These are phyloP conservation scores for Hirschfeldia incana DNA, from an alignment of 345 rosid species.

Conservation along the genomic window DNA sequence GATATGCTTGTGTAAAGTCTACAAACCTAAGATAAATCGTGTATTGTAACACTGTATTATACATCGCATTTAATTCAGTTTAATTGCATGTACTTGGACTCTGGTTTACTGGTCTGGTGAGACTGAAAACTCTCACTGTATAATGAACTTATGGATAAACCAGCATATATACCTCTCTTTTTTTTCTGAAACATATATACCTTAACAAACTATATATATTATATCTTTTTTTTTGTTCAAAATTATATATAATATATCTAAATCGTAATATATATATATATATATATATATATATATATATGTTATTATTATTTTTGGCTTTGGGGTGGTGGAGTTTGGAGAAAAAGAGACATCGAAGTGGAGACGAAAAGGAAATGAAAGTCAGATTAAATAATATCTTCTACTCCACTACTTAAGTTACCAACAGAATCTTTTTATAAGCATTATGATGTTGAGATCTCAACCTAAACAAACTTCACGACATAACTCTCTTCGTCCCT, in stretches of 20 bases:
- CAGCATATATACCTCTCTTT: neutral
- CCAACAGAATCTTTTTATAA: slow-evolving; percentile 23
- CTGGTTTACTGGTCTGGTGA: neutral
- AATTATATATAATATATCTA: too few species aligned
- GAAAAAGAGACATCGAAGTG: slow-evolving; percentile 41
- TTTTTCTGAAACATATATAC: neutral
- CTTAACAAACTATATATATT: neutral
- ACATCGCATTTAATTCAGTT: neutral
- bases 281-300: neutral
- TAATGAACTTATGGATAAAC: neutral
- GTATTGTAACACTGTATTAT: neutral
- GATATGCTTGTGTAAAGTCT: neutral
- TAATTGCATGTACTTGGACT: neutral
- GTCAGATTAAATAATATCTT: slow-evolving; percentile 33
- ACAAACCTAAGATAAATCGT: neutral
- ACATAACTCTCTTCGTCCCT: slow-evolving; percentile 7
- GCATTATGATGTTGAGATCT: slow-evolving; percentile 36
- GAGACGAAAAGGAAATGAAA: slow-evolving; percentile 5
- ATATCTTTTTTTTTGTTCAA: too few species aligned
- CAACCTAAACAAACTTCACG: slow-evolving; percentile 36
- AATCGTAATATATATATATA: too few species aligned
- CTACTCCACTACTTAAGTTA: slow-evolving; percentile 40
- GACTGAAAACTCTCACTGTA: neutral
- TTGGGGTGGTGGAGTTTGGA: slow-evolving; percentile 37
- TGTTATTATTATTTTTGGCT: neutral